Evolutionary conservation across 2,329 filamentous ascomycete species (phyloP), one percentile per base, ranked within the genome.

Genomic region (Zasmidium cellare): DNA sequence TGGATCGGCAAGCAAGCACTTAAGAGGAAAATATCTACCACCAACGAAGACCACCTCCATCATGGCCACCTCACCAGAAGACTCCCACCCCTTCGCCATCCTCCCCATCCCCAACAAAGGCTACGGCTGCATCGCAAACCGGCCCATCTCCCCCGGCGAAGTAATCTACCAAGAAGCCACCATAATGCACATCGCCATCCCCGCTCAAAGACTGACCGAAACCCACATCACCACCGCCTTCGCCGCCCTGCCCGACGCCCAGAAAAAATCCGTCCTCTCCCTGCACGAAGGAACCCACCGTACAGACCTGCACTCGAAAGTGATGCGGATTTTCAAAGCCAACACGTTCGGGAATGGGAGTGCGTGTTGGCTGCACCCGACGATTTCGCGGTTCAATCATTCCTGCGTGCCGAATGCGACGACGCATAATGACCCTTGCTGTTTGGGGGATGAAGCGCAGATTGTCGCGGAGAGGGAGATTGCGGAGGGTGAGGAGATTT

Each of bases 381-480:
- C 46, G 25, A 53, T 60, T 22, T 57, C 46, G 16, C 45, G 58
- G 3, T 51, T 60, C 14, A 60, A 60, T 20, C 58, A 60, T 38
- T 46, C 45, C 22, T 60, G 58, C 54, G 24, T 51, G 2, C 58
- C 58, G 7, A 60, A 60, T 25, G 51, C 55, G 5, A 48, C 48
- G 18, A 54, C 54, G 3, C 28, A 45, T 9, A 38, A 35, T 3
- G 58, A 60, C 23, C 19, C 31, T 9, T 59, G 57, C 41, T 57
- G 54, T 28, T 19, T 60, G 1, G 54, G 54, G 1, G 51, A 57
- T 19, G 25, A 51, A 3, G 51, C 48, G 2, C 58, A 60, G 38
- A 49, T 60, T 25, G 28, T 60, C 20, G 54, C 58, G 5, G 54
- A 60, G 19, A 51, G 48, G 24, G 45, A 46, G 14, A 60, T 60